Evolutionary conservation across 2,329 filamentous ascomycete species (phyloP).

Genomic region (Arthrinium phaeospermum): DNA sequence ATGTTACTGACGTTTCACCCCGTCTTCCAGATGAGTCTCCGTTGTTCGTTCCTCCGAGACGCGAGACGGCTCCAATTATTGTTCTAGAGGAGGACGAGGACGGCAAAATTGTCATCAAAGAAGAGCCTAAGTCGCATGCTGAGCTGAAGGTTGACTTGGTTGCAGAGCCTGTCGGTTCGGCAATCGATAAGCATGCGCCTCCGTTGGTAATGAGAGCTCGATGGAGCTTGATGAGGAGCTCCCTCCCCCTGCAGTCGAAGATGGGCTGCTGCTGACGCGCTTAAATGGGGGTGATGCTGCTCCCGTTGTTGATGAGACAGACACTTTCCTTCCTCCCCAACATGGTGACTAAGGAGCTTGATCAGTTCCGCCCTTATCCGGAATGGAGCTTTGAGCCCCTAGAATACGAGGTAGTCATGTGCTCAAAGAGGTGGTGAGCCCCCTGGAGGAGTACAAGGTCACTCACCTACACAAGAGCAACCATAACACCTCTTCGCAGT

Average conservation of each 20-base stretch:
- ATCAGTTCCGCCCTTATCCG: constrained; percentile 5
- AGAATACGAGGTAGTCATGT: constrained; percentile 30
- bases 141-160: neutral
- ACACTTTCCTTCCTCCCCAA: neutral
- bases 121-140: too few species aligned
- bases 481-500: constrained; percentile 35
- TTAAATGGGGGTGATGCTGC: neutral
- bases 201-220: neutral
- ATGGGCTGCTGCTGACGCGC: neutral
- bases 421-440: constrained; percentile 27
- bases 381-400: constrained; percentile 32
- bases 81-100: neutral
- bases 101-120: too few species aligned
- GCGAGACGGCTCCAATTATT: neutral
- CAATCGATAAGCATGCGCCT: neutral
- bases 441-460: constrained; percentile 28
- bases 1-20: neutral
- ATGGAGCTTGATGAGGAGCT: neutral
- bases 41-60: neutral
- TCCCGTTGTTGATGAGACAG: neutral
- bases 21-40: neutral
- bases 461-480: constrained; percentile 30
- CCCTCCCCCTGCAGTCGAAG: neutral
- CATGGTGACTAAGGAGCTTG: neutral
- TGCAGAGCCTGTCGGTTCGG: neutral